Conservation (phyloP, 2,329 filamentous ascomycete species). For the Sarocladiaceae sp. region DNA sequence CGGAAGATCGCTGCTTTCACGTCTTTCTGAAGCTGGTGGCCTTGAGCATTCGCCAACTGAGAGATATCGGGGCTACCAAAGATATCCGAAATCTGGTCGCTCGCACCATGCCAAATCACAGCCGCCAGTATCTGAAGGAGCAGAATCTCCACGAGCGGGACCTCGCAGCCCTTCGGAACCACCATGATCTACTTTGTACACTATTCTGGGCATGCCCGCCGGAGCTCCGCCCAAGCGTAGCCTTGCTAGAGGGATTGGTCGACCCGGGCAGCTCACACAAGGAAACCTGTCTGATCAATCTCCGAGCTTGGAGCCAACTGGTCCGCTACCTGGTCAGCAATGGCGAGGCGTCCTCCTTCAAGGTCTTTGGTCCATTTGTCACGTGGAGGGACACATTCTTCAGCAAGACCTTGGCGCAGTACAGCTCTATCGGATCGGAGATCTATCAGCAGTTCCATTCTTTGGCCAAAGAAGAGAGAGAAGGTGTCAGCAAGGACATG, state of each 20-base stretch:
- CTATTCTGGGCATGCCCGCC: slow-evolving; percentile 58
- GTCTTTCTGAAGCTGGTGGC: slow-evolving; percentile 60
- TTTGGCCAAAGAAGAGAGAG: slow-evolving; percentile 39
- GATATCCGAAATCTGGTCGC: slow-evolving; percentile 56
- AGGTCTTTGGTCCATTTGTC: slow-evolving; percentile 23
- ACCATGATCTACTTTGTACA: slow-evolving; percentile 61
- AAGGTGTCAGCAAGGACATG: slow-evolving; percentile 35
- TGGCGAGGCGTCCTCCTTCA: slow-evolving; percentile 37
- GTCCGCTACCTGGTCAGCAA: slow-evolving; percentile 50
- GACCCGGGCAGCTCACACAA: slow-evolving; percentile 55
- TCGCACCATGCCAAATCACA: slow-evolving; percentile 59
- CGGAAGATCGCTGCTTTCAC: slow-evolving; percentile 58
- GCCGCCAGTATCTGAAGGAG: slow-evolving; percentile 58
- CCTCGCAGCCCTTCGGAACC: slow-evolving; percentile 58
- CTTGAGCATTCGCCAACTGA: slow-evolving; percentile 47
- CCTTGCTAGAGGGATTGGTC: slow-evolving; percentile 54
- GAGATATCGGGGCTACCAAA: slow-evolving; percentile 40
- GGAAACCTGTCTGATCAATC: slow-evolving; percentile 57
- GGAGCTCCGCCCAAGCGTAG: slow-evolving; percentile 44
- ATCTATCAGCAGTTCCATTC: slow-evolving; percentile 49
- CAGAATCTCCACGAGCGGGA: slow-evolving; percentile 53
- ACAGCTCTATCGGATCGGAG: slow-evolving; percentile 47
- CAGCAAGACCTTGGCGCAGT: slow-evolving; percentile 50
- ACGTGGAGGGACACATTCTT: slow-evolving; percentile 52
- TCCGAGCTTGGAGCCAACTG: slow-evolving; percentile 58